phyloP scores from a whole-genome alignment of 768 basidiomycete species.

The Cystofilobasidium bisporidii region DNA sequence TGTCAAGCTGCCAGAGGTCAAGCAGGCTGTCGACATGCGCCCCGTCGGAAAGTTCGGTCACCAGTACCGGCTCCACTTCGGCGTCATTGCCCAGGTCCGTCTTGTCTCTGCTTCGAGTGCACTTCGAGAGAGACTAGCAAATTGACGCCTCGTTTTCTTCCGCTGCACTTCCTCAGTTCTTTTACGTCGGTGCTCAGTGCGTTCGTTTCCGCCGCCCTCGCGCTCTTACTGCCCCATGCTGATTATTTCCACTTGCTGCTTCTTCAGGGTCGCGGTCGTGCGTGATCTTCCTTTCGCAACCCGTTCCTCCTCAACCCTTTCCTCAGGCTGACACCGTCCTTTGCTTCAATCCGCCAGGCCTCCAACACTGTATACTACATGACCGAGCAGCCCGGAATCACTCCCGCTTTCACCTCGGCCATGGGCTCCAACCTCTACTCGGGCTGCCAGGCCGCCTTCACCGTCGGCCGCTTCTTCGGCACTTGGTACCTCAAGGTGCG shows the following conservation, averaged over 20 bases:
- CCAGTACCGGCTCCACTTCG: conserved; percentile 31
- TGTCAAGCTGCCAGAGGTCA: conserved; percentile 35
- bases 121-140: no score
- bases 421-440: conserved; percentile 33
- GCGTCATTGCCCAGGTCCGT: conserved; percentile 31
- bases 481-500: conserved; percentile 28
- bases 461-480: conserved; percentile 34
- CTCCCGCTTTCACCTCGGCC: conserved; percentile 20
- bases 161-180: not conserved
- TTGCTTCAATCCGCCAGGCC: conserved; percentile 25
- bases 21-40: conserved; percentile 30
- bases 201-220: no score
- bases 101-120: no score
- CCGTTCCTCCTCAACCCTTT: no score
- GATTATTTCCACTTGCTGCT: no score
- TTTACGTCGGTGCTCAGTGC: conserved; percentile 36
- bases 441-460: conserved; percentile 31
- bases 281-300: no score
- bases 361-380: conserved; percentile 33
- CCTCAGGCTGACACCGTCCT: no score
- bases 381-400: conserved; percentile 30
- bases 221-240: no score
- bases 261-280: conserved; percentile 31
- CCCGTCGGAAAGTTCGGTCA: conserved; percentile 27
- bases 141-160: no score